Base-by-base conservation (phyloP, 306 rosid species). In the Delonix regia region DNA sequence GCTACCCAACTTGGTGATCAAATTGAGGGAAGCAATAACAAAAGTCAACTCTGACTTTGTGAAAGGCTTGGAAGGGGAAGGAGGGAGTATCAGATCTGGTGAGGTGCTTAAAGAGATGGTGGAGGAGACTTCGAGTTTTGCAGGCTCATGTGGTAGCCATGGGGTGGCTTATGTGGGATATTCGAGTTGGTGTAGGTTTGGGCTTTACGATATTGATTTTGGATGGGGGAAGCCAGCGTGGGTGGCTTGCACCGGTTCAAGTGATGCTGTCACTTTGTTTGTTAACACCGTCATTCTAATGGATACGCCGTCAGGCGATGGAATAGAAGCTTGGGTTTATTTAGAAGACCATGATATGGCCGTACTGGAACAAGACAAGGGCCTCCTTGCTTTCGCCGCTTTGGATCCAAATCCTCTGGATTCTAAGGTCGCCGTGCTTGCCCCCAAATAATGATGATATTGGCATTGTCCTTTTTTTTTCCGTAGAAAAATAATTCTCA, bases 361-460 rank as follows among this genome's bases (percentile, higher is more conserved):
- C 21, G 1, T 28, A 15, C 28, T 30, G 0, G 39, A 60, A 15
- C 19, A 60, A 60, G 21, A 60, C 18, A 33, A 48, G n/a, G 78
- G 65, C 2, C 68, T 73, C 19, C 83, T 80, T 30, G 21, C 49
- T 9, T 80, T 80, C 5, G 79, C 79, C 34, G 4, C 59, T 52
- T 7, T 80, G 2, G 78, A 73, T 65, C 69, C 79, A 27, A 69
- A 68, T 59, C 82, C 77, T 13, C 34, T 69, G 38, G n/a, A n/a
- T n/a, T n/a, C n/a, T n/a, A n/a, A n/a, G n/a, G n/a, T n/a, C n/a
- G n/a, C n/a, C n/a, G n/a, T n/a, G n/a, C n/a, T n/a, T n/a, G n/a
- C n/a, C n/a, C n/a, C n/a, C n/a, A n/a, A n/a, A n/a, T n/a, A n/a
- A n/a, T n/a, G n/a, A n/a, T n/a, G n/a, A n/a, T n/a, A n/a, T n/a